A percentile compares a stretch with the other conserved stretches of the same genome.
Evolutionary conservation across 345 rosid genomes (phyloP).

Genomic region (Physaria fendleri): DNA sequence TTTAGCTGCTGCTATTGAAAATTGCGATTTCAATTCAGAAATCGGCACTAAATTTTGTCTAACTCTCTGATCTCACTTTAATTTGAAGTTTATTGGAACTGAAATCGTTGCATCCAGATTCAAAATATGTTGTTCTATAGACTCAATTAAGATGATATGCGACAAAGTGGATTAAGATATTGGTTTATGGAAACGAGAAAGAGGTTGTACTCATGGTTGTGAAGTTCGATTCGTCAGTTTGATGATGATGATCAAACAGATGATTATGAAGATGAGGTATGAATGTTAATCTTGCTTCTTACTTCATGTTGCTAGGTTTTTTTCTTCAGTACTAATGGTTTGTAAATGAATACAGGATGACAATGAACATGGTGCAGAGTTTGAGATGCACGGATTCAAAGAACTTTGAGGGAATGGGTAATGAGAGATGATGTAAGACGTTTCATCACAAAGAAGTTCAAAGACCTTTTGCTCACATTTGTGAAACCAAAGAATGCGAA

Average conservation of each 20-base stretch:
- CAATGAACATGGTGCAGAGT: slow-evolving; percentile 73
- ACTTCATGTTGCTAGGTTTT: background rate
- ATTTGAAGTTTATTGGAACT: no score
- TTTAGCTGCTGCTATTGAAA: slow-evolving; percentile 55
- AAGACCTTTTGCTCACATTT: slow-evolving; percentile 75
- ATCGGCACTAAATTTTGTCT: slow-evolving; percentile 65
- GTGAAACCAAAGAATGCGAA: slow-evolving; percentile 60
- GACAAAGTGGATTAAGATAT: no score
- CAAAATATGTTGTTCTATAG: slow-evolving; percentile 6
- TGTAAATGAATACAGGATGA: slow-evolving; percentile 35
- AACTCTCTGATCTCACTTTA: background rate
- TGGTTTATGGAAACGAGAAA: no score
- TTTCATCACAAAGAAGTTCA: slow-evolving; percentile 82
- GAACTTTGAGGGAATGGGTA: slow-evolving; percentile 95
- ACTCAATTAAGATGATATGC: no score
- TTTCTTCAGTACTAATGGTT: background rate
- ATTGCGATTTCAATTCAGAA: slow-evolving; percentile 79
- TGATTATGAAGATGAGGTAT: slow-evolving; percentile 66
- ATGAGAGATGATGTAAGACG: slow-evolving; percentile 94
- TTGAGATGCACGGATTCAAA: slow-evolving; percentile 93
- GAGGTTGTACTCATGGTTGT: no score
- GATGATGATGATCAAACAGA: slow-evolving; percentile 83
- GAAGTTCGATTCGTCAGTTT: no score
- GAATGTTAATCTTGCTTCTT: background rate
- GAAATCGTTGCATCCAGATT: no score